Evolutionary conservation across 169 alveolate species (phyloP).

Genomic region (Cystoisospora suis): DNA sequence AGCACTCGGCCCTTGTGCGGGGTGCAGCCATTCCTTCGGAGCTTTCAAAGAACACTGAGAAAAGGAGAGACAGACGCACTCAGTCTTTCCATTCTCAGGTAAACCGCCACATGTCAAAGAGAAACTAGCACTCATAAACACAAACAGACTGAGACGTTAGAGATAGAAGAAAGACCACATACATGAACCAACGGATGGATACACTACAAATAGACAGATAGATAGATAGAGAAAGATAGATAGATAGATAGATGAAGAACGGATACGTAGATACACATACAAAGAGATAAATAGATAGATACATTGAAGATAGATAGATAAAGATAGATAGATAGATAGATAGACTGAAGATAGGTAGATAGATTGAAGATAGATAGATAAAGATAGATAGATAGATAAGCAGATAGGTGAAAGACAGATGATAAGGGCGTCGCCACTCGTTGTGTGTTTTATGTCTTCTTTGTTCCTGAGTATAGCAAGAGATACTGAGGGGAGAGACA

Average conservation of each 20-base stretch:
- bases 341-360: not conserved
- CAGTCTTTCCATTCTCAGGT: not conserved
- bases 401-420: not conserved
- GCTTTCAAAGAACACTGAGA: too few species aligned
- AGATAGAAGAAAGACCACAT: too few species aligned
- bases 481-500: too few species aligned
- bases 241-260: not conserved
- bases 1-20: too few species aligned
- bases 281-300: not conserved
- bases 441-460: too few species aligned
- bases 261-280: not conserved
- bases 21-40: too few species aligned
- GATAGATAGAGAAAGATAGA: not conserved
- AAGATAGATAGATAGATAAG: not conserved
- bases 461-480: too few species aligned
- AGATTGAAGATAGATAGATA: not conserved
- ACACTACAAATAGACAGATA: not conserved
- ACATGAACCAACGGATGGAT: not conserved
- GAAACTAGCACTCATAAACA: not conserved
- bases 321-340: not conserved
- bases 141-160: too few species aligned
- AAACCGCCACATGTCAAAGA: not conserved
- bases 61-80: not conserved
- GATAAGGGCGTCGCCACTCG: not conserved
- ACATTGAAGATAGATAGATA: not conserved